A percentile compares a stretch with the other conserved stretches of the same genome.
These are phyloP conservation scores for Fomitopsis betulina DNA, from an alignment of 1,284 basidiomycete species.

Conservation along the genomic window DNA sequence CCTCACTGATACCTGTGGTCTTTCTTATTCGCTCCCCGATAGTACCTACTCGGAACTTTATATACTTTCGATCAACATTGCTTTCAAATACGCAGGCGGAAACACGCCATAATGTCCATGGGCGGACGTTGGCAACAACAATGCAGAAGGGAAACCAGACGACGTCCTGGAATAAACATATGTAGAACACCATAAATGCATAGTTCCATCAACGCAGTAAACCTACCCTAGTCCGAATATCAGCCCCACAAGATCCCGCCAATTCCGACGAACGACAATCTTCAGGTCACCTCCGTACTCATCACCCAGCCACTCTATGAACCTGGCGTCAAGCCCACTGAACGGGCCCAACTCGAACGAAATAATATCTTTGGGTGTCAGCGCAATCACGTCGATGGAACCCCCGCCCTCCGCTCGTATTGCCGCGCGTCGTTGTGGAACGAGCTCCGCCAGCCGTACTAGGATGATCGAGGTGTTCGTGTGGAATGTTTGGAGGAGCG, in stretches of 20 bases:
- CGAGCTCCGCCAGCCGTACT: constrained; percentile 47
- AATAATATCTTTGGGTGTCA: constrained; percentile 57
- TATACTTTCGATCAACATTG: no score
- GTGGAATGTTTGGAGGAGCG: constrained; percentile 69
- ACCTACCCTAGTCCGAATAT: constrained; percentile 36
- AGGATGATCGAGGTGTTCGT: constrained; percentile 64
- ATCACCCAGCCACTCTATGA: constrained; percentile 68
- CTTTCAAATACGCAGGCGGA: no score
- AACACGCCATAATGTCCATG: no score
- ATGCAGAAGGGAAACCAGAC: no score
- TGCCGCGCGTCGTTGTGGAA: constrained; percentile 29
- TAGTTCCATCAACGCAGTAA: neutral
- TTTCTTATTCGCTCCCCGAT: no score
- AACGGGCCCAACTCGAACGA: constrained; percentile 69
- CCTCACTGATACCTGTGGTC: no score
- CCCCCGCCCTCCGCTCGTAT: constrained; percentile 11
- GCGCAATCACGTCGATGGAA: constrained; percentile 26
- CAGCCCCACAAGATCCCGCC: constrained; percentile 44
- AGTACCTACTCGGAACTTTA: no score
- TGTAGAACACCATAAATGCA: no score
- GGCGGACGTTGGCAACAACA: no score
- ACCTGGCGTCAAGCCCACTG: constrained; percentile 61
- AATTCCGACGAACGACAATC: constrained; percentile 40
- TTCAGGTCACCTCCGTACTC: constrained; percentile 52
- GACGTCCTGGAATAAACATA: no score